Evolutionary conservation across 352 stramenopile species (phyloP), one percentile per base, ranked within the genome.

Genomic region (Globisporangium middletonii): DNA sequence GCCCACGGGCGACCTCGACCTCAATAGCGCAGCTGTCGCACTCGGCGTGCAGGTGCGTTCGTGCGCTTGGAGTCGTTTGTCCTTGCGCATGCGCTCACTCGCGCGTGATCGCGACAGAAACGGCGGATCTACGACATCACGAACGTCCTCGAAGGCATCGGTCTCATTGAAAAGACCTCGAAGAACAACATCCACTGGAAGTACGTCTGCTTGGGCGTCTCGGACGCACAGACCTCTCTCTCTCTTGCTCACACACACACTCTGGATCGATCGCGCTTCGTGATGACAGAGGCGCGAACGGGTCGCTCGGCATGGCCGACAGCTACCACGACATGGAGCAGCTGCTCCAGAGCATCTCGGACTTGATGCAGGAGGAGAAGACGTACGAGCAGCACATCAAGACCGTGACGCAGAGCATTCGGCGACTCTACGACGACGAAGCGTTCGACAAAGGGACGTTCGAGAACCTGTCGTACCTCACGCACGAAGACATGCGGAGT

Each of bases 121-220:
- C 86, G 96, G 53, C 89, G 96, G 12, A 98, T 99, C 65, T 99
- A 99, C 72, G 96, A 99, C 67, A 99, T 99, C 63, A 99, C 96
- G 16, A 99, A 99, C 73, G 96, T 99, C 38, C 70, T 99, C 33
- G 96, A 99, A 79, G 96, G 96, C 43, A 98, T 99, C 48, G 94
- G 94, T 8, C 77, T 99, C 23, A 98, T 99, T 68, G 83, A 98
- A 62, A 99, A 99, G 71, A 96, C 89, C 43, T 97, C 90, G 54
- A 99, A 99, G 73, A 99, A 99, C 83, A 97, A 98, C 62, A 98
- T 99, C 68, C 89, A 97, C 59, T 99, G 96, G 96, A 97, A 97
- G 77, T 94, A 86, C 41, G 81, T 79, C 42, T 2, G 30, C 7
- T 8, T 26, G 47, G 4, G 5, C 0, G 27, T 23, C 6, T 18